These are phyloP conservation scores for Chrysoporthe puriensis DNA, from an alignment of 2,329 filamentous ascomycete species.

Conservation along the genomic window DNA sequence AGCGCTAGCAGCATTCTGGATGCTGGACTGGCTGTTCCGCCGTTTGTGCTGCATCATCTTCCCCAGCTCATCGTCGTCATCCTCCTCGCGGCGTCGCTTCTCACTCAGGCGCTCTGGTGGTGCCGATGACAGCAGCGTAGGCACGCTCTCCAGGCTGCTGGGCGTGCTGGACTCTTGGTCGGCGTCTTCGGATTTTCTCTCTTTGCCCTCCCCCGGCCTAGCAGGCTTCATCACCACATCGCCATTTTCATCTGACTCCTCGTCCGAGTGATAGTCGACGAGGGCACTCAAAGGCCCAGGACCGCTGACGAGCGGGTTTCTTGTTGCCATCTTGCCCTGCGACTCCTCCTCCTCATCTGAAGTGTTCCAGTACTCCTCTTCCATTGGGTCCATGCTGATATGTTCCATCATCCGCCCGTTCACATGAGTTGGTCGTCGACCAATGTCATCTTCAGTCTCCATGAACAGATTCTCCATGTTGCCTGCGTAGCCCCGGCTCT, in stretches of 20 bases:
- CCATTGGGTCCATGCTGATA: conserved; percentile 70
- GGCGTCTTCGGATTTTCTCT: conserved; percentile 31
- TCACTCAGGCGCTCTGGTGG: conserved; percentile 81
- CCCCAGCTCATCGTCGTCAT: conserved; percentile 89
- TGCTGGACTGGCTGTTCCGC: conserved; percentile 60
- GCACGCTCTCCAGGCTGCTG: conserved; percentile 39
- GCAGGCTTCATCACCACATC: conserved; percentile 44
- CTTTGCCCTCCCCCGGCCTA: conserved; percentile 23
- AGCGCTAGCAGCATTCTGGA: conserved; percentile 43
- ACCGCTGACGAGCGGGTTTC: conserved; percentile 58
- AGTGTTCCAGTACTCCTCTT: conserved; percentile 93
- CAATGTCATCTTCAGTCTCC: conserved; percentile 66
- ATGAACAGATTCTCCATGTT: conserved; percentile 70
- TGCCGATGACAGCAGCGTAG: conserved; percentile 47
- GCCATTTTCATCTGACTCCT: conserved; percentile 71
- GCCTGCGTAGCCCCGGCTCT: conserved; percentile 69
- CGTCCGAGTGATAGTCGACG: conserved; percentile 41
- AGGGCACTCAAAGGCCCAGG: conserved; percentile 66
- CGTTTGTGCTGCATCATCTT: conserved; percentile 74
- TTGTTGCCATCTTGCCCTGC: conserved; percentile 41
- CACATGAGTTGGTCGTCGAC: conserved; percentile 44
- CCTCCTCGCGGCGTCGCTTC: conserved; percentile 89
- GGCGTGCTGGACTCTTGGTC: conserved; percentile 35
- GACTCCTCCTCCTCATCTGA: conserved; percentile 85
- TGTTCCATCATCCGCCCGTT: conserved; percentile 70